Conservation (phyloP, 192 early-diverging fungal genomes). For the Podila epigama region DNA sequence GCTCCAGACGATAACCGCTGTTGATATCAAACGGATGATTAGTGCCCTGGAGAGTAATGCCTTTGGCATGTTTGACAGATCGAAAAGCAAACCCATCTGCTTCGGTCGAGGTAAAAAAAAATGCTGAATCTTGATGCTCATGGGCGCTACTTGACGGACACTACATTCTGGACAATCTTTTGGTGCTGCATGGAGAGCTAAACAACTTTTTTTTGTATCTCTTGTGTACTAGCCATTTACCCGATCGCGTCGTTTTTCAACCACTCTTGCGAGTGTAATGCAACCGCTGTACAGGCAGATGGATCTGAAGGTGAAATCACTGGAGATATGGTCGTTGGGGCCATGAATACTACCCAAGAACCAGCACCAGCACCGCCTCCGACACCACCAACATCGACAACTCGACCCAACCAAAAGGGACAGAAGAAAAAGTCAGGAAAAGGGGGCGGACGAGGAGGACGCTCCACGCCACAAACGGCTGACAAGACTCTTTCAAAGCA, state of each 20-base stretch:
- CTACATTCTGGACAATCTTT: too few relatives aligned
- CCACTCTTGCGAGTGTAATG: slow-evolving; percentile 69
- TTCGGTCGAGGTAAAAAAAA: slow-evolving; percentile 53
- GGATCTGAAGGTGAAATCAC: slow-evolving; percentile 15
- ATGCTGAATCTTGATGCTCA: neutral
- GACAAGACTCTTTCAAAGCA: too few relatives aligned
- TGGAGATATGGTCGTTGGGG: slow-evolving; percentile 12
- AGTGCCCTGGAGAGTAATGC: slow-evolving; percentile 71
- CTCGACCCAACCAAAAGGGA: too few relatives aligned
- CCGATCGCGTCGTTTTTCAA: slow-evolving; percentile 72
- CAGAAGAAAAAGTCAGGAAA: too few relatives aligned
- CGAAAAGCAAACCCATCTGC: slow-evolving; percentile 43
- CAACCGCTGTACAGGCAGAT: slow-evolving; percentile 38
- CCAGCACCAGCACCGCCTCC: neutral
- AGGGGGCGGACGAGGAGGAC: too few relatives aligned
- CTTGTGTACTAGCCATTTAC: slow-evolving; percentile 61
- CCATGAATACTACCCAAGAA: neutral
- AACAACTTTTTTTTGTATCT: too few relatives aligned
- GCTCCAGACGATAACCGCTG: neutral
- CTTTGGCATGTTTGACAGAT: slow-evolving; percentile 67
- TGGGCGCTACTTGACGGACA: neutral
- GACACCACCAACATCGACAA: slow-evolving; percentile 18
- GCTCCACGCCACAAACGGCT: too few relatives aligned
- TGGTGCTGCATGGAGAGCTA: too few relatives aligned
- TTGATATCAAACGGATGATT: slow-evolving; percentile 63